Evolutionary conservation across 1,139 yeast species (phyloP).

Genomic region (Yamadazyma trypodendri): DNA sequence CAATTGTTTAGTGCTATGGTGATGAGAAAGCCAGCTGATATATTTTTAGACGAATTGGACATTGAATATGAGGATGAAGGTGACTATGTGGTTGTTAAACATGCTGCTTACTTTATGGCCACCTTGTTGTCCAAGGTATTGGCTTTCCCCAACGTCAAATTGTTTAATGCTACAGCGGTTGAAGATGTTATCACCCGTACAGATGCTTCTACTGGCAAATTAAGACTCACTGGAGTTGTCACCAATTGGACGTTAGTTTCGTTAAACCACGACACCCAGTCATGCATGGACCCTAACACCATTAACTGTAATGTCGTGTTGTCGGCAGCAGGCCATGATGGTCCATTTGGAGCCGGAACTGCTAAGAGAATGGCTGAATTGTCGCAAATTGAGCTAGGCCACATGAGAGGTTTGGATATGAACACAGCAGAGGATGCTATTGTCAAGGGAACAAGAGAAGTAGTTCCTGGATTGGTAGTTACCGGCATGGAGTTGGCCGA

Average conservation of each 20-base stretch:
- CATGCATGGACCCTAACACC: conserved; percentile 85
- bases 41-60: conserved; percentile 63
- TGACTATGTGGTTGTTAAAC: conserved; percentile 76
- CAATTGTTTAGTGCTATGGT: conserved; percentile 79
- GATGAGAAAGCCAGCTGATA: conserved; percentile 73
- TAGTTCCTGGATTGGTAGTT: conserved; percentile 69
- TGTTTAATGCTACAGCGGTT: conserved; percentile 80
- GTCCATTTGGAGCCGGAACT: conserved; percentile 82
- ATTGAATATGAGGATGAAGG: conserved; percentile 78
- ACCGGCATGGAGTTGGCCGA: conserved; percentile 85
- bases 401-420: conserved; percentile 82
- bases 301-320: conserved; percentile 70
- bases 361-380: conserved; percentile 48
- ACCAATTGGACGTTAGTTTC: conserved; percentile 82
- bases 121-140: conserved; percentile 70
- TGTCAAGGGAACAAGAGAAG: conserved; percentile 68
- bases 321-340: conserved; percentile 80
- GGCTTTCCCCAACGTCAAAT: conserved; percentile 69
- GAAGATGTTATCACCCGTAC: conserved; percentile 77
- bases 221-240: conserved; percentile 75
- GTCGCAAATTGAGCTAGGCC: conserved; percentile 51
- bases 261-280: conserved; percentile 73
- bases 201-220: conserved; percentile 42
- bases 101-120: conserved; percentile 76
- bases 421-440: conserved; percentile 75